Evolutionary conservation across 140 eudicot species (phyloP).

Genomic region (Cichorium intybus): DNA sequence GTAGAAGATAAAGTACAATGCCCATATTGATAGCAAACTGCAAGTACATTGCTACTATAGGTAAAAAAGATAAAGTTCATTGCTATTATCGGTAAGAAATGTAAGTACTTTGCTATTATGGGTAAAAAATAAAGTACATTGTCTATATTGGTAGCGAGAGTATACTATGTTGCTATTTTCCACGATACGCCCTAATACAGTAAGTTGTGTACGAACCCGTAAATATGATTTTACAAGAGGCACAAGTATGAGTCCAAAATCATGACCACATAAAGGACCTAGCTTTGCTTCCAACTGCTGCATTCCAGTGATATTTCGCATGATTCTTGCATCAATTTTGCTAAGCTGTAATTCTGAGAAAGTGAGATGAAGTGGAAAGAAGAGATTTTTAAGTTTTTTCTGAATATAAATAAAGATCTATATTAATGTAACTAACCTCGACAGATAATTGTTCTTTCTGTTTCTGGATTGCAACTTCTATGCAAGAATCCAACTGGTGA

Average conservation of each 20-base stretch:
- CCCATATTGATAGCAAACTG: too few species aligned
- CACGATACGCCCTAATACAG: not conserved
- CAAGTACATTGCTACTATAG: too few species aligned
- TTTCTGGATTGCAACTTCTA: constrained; percentile 83
- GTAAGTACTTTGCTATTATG: too few species aligned
- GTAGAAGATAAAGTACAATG: too few species aligned
- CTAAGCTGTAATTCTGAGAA: constrained; percentile 68
- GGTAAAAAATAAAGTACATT: too few species aligned
- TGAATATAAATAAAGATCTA: not conserved
- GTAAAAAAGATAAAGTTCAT: too few species aligned
- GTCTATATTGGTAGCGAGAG: too few species aligned
- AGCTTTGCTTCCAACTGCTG: constrained; percentile 85
- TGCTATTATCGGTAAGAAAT: too few species aligned
- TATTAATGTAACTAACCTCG: constrained; percentile 60
- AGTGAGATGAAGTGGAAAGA: constrained; percentile 41
- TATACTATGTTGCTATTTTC: too few species aligned
- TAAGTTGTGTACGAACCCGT: constrained; percentile 58
- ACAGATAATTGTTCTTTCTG: constrained; percentile 74
- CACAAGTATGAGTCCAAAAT: constrained; percentile 63
- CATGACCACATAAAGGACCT: constrained; percentile 63
- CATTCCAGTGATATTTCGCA: constrained; percentile 65
- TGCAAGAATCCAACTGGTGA: constrained; percentile 73
- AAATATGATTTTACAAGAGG: constrained; percentile 80
- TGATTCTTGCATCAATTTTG: constrained; percentile 86
- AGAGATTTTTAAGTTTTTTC: not conserved